Evolutionary conservation across 306 rosid species (phyloP).

Genomic region (Medicago lupulina): DNA sequence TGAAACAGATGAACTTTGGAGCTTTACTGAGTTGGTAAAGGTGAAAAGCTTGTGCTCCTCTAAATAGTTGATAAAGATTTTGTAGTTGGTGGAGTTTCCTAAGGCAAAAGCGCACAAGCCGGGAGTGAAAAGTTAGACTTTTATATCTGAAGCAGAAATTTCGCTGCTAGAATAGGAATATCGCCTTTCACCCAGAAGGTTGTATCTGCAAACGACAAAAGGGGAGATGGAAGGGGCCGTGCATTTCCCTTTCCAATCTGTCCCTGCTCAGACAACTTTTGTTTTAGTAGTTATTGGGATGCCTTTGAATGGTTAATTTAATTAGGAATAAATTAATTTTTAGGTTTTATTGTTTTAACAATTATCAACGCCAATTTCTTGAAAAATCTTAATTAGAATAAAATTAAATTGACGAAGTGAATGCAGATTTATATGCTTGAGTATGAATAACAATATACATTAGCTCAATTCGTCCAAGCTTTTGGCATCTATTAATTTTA

Average conservation of each 20-base stretch:
- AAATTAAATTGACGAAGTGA: background rate
- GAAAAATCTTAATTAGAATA: background rate
- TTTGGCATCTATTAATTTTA: background rate
- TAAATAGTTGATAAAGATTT: constrained; percentile 42
- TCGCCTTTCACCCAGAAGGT: constrained; percentile 45
- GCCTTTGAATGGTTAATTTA: background rate
- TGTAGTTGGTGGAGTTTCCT: constrained; percentile 39
- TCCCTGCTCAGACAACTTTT: background rate
- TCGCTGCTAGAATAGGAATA: constrained; percentile 42
- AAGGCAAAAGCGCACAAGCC: constrained; percentile 47
- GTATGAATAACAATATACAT: background rate
- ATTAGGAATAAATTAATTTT: background rate
- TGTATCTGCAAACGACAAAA: constrained; percentile 11
- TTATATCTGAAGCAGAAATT: constrained; percentile 41
- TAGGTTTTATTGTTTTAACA: background rate
- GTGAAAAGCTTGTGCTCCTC: constrained; percentile 39
- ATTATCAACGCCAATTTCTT: background rate
- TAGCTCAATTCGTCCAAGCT: background rate
- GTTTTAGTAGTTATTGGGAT: constrained; percentile 13
- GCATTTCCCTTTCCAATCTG: background rate
- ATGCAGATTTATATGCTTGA: constrained; percentile 9
- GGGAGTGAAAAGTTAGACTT: constrained; percentile 49
- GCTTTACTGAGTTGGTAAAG: constrained; percentile 50
- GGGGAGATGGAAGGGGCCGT: background rate
- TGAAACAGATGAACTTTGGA: constrained; percentile 51